phyloP scores from a whole-genome alignment of 2,329 filamentous ascomycete species.

The Fonsecaea monophora region DNA sequence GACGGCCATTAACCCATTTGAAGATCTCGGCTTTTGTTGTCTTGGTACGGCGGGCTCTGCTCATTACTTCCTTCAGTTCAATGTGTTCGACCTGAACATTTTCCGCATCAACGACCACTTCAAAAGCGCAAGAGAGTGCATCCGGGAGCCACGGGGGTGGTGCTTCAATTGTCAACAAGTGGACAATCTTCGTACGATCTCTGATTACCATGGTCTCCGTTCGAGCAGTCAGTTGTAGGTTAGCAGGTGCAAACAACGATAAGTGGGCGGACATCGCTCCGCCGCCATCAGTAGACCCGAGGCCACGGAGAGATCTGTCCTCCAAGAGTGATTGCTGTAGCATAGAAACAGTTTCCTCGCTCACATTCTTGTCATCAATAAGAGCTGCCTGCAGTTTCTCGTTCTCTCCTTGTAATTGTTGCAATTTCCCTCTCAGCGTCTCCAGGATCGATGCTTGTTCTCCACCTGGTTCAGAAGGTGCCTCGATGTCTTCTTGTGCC shows the following conservation, averaged over 20 bases:
- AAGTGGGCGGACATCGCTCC: conserved; percentile 25
- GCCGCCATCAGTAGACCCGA: not conserved
- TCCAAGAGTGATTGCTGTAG: conserved; percentile 8
- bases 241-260: conserved; percentile 38
- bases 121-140: conserved; percentile 30
- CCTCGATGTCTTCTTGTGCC: conserved; percentile 20
- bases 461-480: conserved; percentile 8
- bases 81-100: conserved; percentile 28
- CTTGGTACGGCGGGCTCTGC: conserved; percentile 4
- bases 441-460: conserved; percentile 24
- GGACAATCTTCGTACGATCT: conserved; percentile 29
- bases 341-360: conserved; percentile 17
- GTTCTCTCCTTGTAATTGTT: conserved; percentile 19
- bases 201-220: conserved; percentile 23
- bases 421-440: conserved; percentile 20
- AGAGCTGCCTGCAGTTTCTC: conserved; percentile 23
- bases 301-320: not conserved
- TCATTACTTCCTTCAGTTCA: conserved; percentile 14
- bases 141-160: conserved; percentile 37
- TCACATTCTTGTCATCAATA: conserved; percentile 19
- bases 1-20: conserved; percentile 34
- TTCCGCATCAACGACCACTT: conserved; percentile 33
- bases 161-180: conserved; percentile 31
- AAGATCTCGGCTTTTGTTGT: conserved; percentile 24
- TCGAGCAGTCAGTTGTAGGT: conserved; percentile 29